Evolutionary conservation across 352 stramenopile genomes (phyloP).

Genomic region (Globisporangium radiosum): DNA sequence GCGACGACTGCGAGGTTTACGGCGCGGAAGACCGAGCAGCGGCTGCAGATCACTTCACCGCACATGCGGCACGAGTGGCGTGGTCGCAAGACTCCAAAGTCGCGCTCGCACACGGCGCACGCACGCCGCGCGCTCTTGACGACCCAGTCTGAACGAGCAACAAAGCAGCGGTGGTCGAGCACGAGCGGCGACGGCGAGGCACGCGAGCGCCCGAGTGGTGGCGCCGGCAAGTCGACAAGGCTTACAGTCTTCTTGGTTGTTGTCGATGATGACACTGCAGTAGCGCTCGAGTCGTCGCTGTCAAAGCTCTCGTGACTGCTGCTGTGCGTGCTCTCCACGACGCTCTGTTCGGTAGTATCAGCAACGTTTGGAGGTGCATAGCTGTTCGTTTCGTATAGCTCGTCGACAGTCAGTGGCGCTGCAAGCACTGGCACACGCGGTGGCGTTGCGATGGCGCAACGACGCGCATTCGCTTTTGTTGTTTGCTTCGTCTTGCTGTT

Average conservation of each 20-base stretch:
- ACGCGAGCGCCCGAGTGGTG: background rate
- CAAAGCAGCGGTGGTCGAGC: conserved; percentile 61
- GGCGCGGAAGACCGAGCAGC: conserved; percentile 64
- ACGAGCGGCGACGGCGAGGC: conserved; percentile 22
- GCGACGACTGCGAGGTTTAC: conserved; percentile 55
- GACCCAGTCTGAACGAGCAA: conserved; percentile 47
- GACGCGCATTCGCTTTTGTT: conserved; percentile 13
- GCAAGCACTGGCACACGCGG: background rate
- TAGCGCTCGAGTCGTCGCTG: conserved; percentile 14
- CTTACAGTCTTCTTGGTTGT: background rate
- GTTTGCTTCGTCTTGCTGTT: conserved; percentile 20
- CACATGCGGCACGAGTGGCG: conserved; percentile 81
- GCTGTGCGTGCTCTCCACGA: conserved; percentile 10
- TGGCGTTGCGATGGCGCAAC: background rate
- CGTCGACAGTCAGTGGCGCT: background rate
- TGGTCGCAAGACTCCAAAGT: conserved; percentile 67
- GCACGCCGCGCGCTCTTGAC: conserved; percentile 33
- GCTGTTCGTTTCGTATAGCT: conserved; percentile 4
- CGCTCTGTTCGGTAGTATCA: conserved; percentile 8
- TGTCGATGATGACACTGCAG: conserved; percentile 9
- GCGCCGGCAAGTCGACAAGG: background rate
- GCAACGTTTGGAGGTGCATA: background rate
- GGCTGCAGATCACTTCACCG: conserved; percentile 68
- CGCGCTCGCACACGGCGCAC: conserved; percentile 61
- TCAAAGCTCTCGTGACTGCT: conserved; percentile 14